These are phyloP conservation scores for Deinandra increscens DNA, from an alignment of 129 eudicot species.

Conservation along the genomic window DNA sequence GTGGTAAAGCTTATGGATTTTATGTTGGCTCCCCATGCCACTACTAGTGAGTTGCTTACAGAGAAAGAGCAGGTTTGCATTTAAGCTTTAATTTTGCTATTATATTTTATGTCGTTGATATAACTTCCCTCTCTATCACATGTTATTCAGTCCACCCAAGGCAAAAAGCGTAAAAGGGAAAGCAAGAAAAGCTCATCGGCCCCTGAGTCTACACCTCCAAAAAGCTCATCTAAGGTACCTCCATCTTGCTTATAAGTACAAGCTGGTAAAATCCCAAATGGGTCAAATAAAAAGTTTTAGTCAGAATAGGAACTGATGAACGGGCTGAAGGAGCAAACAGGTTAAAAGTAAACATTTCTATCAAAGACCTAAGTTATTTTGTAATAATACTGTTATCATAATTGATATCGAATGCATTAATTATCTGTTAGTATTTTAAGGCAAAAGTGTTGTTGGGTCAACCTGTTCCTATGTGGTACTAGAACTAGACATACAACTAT, in stretches of 20 bases:
- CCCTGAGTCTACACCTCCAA: conserved; percentile 51
- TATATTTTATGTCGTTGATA: conserved; percentile 2
- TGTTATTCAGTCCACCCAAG: conserved; percentile 54
- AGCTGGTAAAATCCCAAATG: background rate
- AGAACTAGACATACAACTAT: background rate
- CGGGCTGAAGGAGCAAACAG: background rate
- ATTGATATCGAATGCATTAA: background rate
- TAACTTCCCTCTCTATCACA: conserved; percentile 14
- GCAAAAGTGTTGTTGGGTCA: background rate
- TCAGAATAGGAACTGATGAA: background rate
- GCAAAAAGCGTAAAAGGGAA: conserved; percentile 68
- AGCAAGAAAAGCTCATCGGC: conserved; percentile 51
- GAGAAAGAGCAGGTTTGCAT: conserved; percentile 82
- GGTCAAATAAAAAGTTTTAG: background rate
- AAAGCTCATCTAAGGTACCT: conserved; percentile 74
- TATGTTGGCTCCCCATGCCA: conserved; percentile 78
- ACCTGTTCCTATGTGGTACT: background rate
- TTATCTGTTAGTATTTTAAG: background rate
- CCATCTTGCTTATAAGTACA: background rate
- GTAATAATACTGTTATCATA: background rate
- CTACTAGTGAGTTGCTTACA: conserved; percentile 64
- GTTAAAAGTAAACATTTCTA: background rate
- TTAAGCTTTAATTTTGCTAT: conserved; percentile 2
- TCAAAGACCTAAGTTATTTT: background rate
- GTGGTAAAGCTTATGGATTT: conserved; percentile 76